These are phyloP conservation scores for Laguncularia racemosa DNA, from an alignment of 345 rosid species.

Conservation along the genomic window DNA sequence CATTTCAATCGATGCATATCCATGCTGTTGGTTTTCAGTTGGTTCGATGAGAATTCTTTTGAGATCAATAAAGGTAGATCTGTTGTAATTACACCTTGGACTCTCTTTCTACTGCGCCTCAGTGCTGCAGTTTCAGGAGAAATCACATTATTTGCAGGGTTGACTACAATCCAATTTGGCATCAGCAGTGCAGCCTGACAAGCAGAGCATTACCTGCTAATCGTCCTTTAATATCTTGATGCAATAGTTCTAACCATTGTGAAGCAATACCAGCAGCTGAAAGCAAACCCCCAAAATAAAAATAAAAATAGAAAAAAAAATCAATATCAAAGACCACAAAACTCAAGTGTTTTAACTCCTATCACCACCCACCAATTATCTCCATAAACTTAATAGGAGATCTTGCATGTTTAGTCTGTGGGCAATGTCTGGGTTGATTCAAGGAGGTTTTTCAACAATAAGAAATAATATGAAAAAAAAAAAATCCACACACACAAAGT, in stretches of 20 bases:
- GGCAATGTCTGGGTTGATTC: too few species aligned
- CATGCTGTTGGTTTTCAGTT: constrained; percentile 30
- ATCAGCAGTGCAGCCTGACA: background rate
- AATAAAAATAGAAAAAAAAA: too few species aligned
- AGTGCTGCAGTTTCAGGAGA: constrained; percentile 47
- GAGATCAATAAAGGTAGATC: constrained; percentile 70
- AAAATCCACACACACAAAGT: too few species aligned
- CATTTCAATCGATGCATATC: constrained; percentile 59
- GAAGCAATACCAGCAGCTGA: constrained; percentile 91
- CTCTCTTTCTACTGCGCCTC: constrained; percentile 87
- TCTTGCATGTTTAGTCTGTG: too few species aligned
- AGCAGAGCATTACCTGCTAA: constrained; percentile 51
- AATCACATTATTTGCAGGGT: constrained; percentile 6
- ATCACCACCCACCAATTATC: too few species aligned
- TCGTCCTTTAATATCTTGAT: constrained; percentile 88
- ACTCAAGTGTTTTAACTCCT: background rate
- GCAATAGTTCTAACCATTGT: constrained; percentile 91
- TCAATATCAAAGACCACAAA: background rate
- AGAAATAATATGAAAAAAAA: too few species aligned
- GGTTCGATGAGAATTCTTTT: constrained; percentile 59
- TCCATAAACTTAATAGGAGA: too few species aligned
- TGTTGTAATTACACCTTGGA: constrained; percentile 55
- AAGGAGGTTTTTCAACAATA: too few species aligned
- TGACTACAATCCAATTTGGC: background rate
- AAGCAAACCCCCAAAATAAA: constrained; percentile 24